These are phyloP conservation scores for Candida buenavistaensis DNA, from an alignment of 1,139 yeast genomes.

Conservation along the genomic window DNA sequence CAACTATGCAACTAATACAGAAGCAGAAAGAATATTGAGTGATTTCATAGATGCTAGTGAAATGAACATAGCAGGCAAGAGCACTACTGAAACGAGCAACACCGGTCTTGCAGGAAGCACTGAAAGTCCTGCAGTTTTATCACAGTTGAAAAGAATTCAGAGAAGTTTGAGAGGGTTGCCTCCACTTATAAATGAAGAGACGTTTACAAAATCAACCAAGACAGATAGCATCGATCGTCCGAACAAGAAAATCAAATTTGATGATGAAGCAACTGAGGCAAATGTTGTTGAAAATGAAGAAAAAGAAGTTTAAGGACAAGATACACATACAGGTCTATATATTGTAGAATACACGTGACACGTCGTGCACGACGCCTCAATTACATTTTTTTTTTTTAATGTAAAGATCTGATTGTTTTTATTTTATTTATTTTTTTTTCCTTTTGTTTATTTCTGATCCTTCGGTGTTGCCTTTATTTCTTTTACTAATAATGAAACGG, in stretches of 20 bases:
- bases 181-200: constrained; percentile 39
- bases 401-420: constrained; percentile 5
- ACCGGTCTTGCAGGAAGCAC: constrained; percentile 26
- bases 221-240: constrained; percentile 20
- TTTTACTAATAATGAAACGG: too few relatives aligned
- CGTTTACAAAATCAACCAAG: constrained; percentile 22
- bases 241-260: constrained; percentile 31
- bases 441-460: constrained; percentile 1
- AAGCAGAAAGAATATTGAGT: constrained; percentile 47
- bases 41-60: constrained; percentile 47
- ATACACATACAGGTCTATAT: too few relatives aligned
- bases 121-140: constrained; percentile 37
- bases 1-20: constrained; percentile 31
- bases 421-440: not conserved
- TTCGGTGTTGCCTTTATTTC: too few relatives aligned
- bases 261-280: constrained; percentile 15
- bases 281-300: constrained; percentile 19
- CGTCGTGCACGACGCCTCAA: constrained; percentile 13
- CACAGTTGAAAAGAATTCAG: constrained; percentile 67
- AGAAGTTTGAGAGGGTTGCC: constrained; percentile 76
- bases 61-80: constrained; percentile 10
- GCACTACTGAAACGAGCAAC: constrained; percentile 9
- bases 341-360: too few relatives aligned
- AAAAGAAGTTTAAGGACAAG: constrained; percentile 13
- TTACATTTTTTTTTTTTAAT: constrained; percentile 1